phyloP scores from a whole-genome alignment of 129 eudicot species.

The Silybum marianum region DNA sequence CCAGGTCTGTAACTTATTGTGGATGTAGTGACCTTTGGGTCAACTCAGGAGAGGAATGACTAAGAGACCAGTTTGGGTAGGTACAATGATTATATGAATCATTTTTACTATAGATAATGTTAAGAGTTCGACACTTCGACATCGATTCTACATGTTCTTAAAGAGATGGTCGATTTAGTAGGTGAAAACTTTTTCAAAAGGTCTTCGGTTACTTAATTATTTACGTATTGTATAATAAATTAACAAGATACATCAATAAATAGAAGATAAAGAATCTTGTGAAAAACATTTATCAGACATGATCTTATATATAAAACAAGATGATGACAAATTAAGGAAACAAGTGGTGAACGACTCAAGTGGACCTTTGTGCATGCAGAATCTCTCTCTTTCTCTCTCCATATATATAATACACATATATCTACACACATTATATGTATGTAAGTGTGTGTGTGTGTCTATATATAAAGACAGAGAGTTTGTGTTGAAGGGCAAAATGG shows the following conservation, averaged over 20 bases:
- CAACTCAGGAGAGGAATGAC: no score
- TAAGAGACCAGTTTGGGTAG: no score
- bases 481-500: conserved; percentile 36
- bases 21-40: no score
- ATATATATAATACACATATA: neutral
- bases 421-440: neutral
- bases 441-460: neutral
- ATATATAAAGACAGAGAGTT: conserved; percentile 2
- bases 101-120: neutral
- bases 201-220: neutral
- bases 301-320: conserved; percentile 7
- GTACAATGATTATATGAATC: no score
- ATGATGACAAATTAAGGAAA: conserved; percentile 17
- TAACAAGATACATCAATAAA: neutral
- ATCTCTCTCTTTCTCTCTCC: neutral
- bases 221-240: neutral
- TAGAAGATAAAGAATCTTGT: neutral
- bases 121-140: neutral
- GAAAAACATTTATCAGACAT: neutral
- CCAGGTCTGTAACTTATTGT: no score
- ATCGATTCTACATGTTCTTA: neutral
- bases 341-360: conserved; percentile 28
- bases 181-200: neutral
- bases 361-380: conserved; percentile 20
- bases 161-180: neutral